Evolutionary conservation across 805 yeast species (phyloP).

Genomic region (Saturnispora gosingensis): DNA sequence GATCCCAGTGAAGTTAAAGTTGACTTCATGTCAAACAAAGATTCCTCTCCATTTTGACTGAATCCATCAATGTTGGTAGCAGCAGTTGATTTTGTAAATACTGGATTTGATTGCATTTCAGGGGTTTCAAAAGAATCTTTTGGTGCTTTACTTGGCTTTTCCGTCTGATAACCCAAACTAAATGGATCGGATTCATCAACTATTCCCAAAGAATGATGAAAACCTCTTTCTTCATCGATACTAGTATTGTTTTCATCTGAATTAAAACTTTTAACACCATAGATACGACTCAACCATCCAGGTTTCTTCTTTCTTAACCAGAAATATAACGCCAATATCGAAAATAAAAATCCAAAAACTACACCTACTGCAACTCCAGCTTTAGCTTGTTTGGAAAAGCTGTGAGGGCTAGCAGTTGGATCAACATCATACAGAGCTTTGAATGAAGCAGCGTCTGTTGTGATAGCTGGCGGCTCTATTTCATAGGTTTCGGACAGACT

Average conservation of each 20-base stretch:
- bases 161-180: not conserved
- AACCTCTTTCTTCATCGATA: slow-evolving; percentile 1
- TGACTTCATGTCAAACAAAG: slow-evolving; percentile 13
- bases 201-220: not conserved
- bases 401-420: not conserved
- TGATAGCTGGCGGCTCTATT: slow-evolving; percentile 18
- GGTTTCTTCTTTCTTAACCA: slow-evolving; percentile 10
- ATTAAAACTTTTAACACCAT: not conserved
- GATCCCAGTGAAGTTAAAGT: slow-evolving; percentile 7
- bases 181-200: slow-evolving; percentile 7
- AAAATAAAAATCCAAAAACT: slow-evolving; percentile 15
- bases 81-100: not conserved
- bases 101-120: not conserved
- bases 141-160: not conserved
- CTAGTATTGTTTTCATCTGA: not conserved
- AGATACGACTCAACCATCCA: not conserved
- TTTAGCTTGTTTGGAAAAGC: slow-evolving; percentile 17
- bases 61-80: not conserved
- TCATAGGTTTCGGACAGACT: slow-evolving; percentile 12
- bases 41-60: not conserved
- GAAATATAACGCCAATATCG: slow-evolving; percentile 11
- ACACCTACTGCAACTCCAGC: slow-evolving; percentile 26
- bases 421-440: slow-evolving; percentile 10
- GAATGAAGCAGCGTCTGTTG: slow-evolving; percentile 21
- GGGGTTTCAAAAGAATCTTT: not conserved